Evolutionary conservation across 495 filamentous ascomycete species (phyloP).

Genomic region (Penicillium antarcticum): DNA sequence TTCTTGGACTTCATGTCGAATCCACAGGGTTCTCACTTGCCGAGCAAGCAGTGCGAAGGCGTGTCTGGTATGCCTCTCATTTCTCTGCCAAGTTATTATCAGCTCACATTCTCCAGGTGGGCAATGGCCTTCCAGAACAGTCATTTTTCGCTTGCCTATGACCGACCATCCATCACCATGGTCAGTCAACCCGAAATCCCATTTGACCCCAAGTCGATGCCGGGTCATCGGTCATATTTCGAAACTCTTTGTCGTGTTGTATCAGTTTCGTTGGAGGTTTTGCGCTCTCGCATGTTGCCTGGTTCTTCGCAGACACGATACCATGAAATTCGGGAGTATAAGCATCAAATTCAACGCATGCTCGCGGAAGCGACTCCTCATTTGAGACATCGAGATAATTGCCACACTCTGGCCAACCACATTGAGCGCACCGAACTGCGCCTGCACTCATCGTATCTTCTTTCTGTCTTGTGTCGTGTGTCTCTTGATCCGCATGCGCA

Average conservation of each 20-base stretch:
- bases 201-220: slow-evolving; percentile 43
- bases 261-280: slow-evolving; percentile 51
- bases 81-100: not conserved
- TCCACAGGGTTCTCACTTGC: slow-evolving; percentile 41
- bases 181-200: slow-evolving; percentile 51
- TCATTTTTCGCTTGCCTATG: slow-evolving; percentile 59
- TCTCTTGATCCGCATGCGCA: slow-evolving; percentile 47
- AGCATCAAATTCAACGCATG: slow-evolving; percentile 49
- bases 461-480: slow-evolving; percentile 55
- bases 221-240: slow-evolving; percentile 49
- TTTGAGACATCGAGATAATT: slow-evolving; percentile 46
- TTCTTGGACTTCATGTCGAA: slow-evolving; percentile 54
- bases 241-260: slow-evolving; percentile 54
- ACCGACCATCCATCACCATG: slow-evolving; percentile 53
- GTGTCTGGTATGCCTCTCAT: slow-evolving; percentile 35
- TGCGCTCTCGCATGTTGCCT: slow-evolving; percentile 48
- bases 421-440: slow-evolving; percentile 55
- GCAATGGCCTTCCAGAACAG: slow-evolving; percentile 60
- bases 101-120: slow-evolving; percentile 39
- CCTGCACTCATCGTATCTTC: slow-evolving; percentile 56
- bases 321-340: slow-evolving; percentile 48
- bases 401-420: slow-evolving; percentile 46
- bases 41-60: slow-evolving; percentile 34
- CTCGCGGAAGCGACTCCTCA: slow-evolving; percentile 50
- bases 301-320: slow-evolving; percentile 36